Evolutionary conservation across 352 stramenopile species (phyloP).

Genomic region (Ochromonadaceae sp.): DNA sequence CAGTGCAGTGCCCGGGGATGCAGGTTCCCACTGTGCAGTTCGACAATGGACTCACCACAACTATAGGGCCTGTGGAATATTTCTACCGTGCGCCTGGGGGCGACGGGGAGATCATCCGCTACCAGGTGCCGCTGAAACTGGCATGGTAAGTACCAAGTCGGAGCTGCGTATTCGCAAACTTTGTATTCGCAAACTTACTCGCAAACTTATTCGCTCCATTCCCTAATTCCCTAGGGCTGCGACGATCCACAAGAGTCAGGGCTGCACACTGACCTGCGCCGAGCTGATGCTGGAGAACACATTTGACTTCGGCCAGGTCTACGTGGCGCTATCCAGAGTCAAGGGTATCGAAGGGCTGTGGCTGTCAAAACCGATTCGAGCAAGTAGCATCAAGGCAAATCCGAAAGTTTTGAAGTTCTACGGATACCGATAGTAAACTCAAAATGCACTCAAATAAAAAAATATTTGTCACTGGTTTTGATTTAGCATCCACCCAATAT

Average conservation of each 20-base stretch:
- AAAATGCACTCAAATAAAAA: too few species aligned
- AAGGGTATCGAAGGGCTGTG: too few species aligned
- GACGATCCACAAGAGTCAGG: conserved; percentile 16
- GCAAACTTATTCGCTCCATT: neutral
- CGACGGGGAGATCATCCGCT: too few species aligned
- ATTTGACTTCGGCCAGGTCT: too few species aligned
- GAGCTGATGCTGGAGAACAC: conserved; percentile 9
- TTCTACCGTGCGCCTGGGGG: too few species aligned
- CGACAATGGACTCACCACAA: neutral
- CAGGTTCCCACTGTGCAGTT: neutral
- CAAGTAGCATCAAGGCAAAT: neutral
- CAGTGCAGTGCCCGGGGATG: neutral
- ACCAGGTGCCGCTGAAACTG: too few species aligned
- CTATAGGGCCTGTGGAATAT: too few species aligned
- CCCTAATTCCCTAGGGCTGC: neutral
- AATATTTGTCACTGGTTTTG: too few species aligned
- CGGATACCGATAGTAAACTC: neutral
- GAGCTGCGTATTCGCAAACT: neutral
- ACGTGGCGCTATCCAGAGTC: too few species aligned
- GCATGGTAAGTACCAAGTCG: too few species aligned
- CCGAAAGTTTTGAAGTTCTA: conserved; percentile 7
- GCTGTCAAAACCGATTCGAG: neutral
- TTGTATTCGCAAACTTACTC: neutral
- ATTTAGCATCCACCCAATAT: too few species aligned
- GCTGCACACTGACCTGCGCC: neutral